Evolutionary conservation across 2,329 filamentous ascomycete species (phyloP), one percentile per base, ranked within the genome.

Genomic region (Mycogone perniciosa): DNA sequence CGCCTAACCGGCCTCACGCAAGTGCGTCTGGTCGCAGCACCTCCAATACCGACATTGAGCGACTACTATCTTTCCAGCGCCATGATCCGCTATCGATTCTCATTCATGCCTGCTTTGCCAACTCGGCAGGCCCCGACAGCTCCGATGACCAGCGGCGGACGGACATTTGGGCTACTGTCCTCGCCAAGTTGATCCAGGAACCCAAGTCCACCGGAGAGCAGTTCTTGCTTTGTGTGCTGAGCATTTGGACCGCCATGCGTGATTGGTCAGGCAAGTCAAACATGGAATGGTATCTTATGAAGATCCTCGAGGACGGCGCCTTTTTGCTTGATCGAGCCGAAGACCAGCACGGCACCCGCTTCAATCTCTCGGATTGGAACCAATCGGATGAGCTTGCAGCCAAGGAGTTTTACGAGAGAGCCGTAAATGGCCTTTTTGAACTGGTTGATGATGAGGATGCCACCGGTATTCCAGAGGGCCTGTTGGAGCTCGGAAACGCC

Each of bases 231-330:
- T 85, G 88, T 44, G 82, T 96, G 33, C 77, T 99, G 46, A 91
- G 93, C 67, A 84, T 89, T 51, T 97, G 90, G 88, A 84, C 88
- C 46, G 78, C 83, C 50, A 88, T 91, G 78, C 84, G 88, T 55
- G 85, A 91, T 67, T 97, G 92, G 91, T 87, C 89, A 38, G 89
- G 89, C 51, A 90, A 86, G 61, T 82, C 85, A 58, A 93, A 90
- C 57, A 84, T 99, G 76, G 91, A 96, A 70, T 87, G 89, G 70
- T 97, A 92, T 67, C 80, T 99, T 9, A 93, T 96, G 88, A 88
- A 93, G 65, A 89, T 95, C 54, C 80, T 99, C 31, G 89, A 96
- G 69, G 88, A 95, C 60, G 93, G 93, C 58, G 86, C 90, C 37
- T 96, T 96, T 64, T 76, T 97, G 51, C 76, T 96, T 59, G 90